These are phyloP conservation scores for Dothideomycetes sp. DNA, from an alignment of 2,329 filamentous ascomycete species.

Conservation along the genomic window DNA sequence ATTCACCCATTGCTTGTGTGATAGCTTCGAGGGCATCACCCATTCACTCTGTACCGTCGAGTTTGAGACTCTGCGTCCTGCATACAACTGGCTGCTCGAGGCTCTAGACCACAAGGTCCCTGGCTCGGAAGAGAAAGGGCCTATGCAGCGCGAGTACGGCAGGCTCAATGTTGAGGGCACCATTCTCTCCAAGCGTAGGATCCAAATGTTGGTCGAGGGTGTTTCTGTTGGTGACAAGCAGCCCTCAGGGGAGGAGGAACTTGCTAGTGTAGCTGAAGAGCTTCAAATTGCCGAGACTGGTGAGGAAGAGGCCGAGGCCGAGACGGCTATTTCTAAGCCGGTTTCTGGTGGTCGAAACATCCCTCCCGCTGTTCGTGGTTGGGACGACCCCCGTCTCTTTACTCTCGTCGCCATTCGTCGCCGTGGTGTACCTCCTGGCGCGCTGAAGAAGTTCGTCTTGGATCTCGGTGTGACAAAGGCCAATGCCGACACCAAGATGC, in stretches of 20 bases:
- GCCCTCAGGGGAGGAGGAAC: conserved; percentile 20
- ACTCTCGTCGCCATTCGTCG: conserved; percentile 77
- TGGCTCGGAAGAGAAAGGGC: conserved; percentile 40
- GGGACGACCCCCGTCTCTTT: conserved; percentile 87
- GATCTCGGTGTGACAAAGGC: conserved; percentile 85
- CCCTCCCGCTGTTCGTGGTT: conserved; percentile 60
- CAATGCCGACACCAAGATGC: conserved; percentile 67
- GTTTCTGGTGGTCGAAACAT: conserved; percentile 24
- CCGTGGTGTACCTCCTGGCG: conserved; percentile 77
- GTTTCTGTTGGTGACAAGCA: conserved; percentile 28
- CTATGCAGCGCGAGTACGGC: conserved; percentile 87
- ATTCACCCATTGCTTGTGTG: conserved; percentile 76
- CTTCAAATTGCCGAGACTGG: conserved; percentile 36
- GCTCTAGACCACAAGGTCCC: conserved; percentile 71
- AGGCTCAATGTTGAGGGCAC: conserved; percentile 75
- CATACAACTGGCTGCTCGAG: conserved; percentile 86
- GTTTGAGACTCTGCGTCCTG: conserved; percentile 73
- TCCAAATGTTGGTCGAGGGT: conserved; percentile 70
- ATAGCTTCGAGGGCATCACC: conserved; percentile 85
- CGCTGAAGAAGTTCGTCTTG: conserved; percentile 80
- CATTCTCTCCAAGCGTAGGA: conserved; percentile 76
- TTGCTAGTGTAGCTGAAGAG: conserved; percentile 27
- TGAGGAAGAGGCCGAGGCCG: conserved; percentile 24
- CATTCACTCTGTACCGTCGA: conserved; percentile 92
- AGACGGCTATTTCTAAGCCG: conserved; percentile 17